Conservation (phyloP, 2,329 filamentous ascomycete genomes). For the Fusarium albosuccineum region DNA sequence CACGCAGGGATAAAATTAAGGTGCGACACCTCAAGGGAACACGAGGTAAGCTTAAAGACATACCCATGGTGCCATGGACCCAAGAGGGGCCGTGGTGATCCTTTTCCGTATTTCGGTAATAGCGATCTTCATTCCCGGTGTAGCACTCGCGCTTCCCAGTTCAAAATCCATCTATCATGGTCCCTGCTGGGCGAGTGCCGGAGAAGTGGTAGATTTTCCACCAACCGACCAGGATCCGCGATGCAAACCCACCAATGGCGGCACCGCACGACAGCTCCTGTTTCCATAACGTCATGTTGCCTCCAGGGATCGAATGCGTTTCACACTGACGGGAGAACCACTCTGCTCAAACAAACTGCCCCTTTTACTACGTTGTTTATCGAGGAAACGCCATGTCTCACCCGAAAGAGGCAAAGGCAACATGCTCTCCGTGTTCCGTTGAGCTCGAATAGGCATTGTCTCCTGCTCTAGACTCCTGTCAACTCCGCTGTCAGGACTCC, state of each 20-base stretch:
- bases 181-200: background rate
- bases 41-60: too few species aligned
- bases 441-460: slow-evolving; percentile 10
- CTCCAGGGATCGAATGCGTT: slow-evolving; percentile 9
- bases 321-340: slow-evolving; percentile 1
- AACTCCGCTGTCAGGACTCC: too few species aligned
- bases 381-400: background rate
- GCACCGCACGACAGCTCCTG: background rate
- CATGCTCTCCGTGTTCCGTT: slow-evolving; percentile 10
- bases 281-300: slow-evolving; percentile 6
- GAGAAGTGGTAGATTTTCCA: slow-evolving; percentile 21
- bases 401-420: slow-evolving; percentile 21
- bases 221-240: slow-evolving; percentile 11
- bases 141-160: background rate
- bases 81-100: background rate
- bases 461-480: background rate
- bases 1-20: background rate
- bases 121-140: background rate
- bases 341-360: background rate
- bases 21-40: background rate
- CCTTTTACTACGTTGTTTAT: background rate
- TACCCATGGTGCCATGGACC: background rate
- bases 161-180: slow-evolving; percentile 22
- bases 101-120: slow-evolving; percentile 9
- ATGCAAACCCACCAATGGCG: slow-evolving; percentile 26